Conservation (phyloP, 164 flowering plant species). For the Platanus orientalis region DNA sequence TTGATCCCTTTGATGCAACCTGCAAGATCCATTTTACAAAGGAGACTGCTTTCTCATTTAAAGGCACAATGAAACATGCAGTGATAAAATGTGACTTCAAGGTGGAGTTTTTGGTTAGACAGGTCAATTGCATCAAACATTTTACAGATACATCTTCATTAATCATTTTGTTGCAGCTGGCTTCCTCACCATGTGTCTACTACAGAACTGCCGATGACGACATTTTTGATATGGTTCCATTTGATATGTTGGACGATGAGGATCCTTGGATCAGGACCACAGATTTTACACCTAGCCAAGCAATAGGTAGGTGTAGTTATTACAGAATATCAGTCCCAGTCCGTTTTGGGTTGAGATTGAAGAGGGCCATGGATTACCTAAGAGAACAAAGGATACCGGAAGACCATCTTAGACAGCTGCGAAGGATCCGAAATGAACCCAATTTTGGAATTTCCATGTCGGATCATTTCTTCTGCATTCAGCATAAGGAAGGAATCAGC, state of each 20-base stretch:
- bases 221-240: constrained; percentile 51
- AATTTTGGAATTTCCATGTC: constrained; percentile 39
- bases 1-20: constrained; percentile 75
- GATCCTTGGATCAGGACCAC: constrained; percentile 95
- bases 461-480: constrained; percentile 58
- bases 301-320: constrained; percentile 67
- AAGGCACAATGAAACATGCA: constrained; percentile 25
- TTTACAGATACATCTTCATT: constrained; percentile 26
- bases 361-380: constrained; percentile 45
- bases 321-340: constrained; percentile 49
- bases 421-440: constrained; percentile 55
- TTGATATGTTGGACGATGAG: constrained; percentile 81
- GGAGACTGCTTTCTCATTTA: constrained; percentile 67
- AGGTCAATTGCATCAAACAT: constrained; percentile 45
- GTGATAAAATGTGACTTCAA: constrained; percentile 78
- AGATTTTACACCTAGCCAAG: constrained; percentile 72
- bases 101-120: constrained; percentile 67
- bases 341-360: constrained; percentile 49
- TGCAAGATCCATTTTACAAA: constrained; percentile 62
- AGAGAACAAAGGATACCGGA: constrained; percentile 39
- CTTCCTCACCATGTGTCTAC: constrained; percentile 59
- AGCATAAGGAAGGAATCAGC: constrained; percentile 34
- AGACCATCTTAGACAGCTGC: constrained; percentile 17
- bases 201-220: constrained; percentile 95
- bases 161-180: constrained; percentile 56